Percentiles rank a stretch among this genome's conserved stretches.
These are phyloP conservation scores for Kurtzmaniella quercitrusa DNA, from an alignment of 1,139 yeast species.

Conservation along the genomic window DNA sequence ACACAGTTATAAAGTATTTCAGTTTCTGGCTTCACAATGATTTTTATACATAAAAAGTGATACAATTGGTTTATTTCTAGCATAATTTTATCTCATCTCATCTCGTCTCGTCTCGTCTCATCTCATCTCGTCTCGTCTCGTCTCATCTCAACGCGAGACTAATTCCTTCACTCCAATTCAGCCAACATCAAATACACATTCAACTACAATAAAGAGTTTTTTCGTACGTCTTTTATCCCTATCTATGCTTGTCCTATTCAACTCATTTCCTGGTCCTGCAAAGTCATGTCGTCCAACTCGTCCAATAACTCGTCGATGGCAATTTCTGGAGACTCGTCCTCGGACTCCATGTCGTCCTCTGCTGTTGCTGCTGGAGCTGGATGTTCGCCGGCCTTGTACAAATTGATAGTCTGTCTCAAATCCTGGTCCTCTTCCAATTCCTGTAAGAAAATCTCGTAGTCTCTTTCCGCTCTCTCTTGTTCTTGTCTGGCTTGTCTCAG, in stretches of 20 bases:
- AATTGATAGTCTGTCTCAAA: slow-evolving; percentile 82
- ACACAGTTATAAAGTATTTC: too few relatives aligned
- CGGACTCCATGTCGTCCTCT: slow-evolving; percentile 50
- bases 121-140: too few relatives aligned
- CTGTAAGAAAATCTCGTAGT: slow-evolving; percentile 92
- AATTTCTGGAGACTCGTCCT: slow-evolving; percentile 72
- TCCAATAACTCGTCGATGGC: slow-evolving; percentile 82
- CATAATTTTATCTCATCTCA: too few relatives aligned
- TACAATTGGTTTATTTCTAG: too few relatives aligned
- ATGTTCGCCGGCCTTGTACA: slow-evolving; percentile 65
- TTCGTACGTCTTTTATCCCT: neutral
- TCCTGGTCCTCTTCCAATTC: slow-evolving; percentile 97
- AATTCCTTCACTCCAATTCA: too few relatives aligned
- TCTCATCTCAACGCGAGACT: too few relatives aligned
- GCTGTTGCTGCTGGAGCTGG: slow-evolving; percentile 25
- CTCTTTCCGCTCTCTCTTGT: slow-evolving; percentile 88
- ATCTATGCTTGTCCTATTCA: neutral
- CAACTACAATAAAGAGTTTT: too few relatives aligned
- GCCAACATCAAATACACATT: too few relatives aligned
- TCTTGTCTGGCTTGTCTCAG: slow-evolving; percentile 83
- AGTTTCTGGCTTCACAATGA: too few relatives aligned
- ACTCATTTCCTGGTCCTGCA: slow-evolving; percentile 47
- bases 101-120: too few relatives aligned
- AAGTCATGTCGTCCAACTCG: slow-evolving; percentile 88
- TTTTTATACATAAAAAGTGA: too few relatives aligned